Evolutionary conservation across 805 yeast species (phyloP), one percentile per base, ranked within the genome.

Genomic region (Pichia cephalocereana): DNA sequence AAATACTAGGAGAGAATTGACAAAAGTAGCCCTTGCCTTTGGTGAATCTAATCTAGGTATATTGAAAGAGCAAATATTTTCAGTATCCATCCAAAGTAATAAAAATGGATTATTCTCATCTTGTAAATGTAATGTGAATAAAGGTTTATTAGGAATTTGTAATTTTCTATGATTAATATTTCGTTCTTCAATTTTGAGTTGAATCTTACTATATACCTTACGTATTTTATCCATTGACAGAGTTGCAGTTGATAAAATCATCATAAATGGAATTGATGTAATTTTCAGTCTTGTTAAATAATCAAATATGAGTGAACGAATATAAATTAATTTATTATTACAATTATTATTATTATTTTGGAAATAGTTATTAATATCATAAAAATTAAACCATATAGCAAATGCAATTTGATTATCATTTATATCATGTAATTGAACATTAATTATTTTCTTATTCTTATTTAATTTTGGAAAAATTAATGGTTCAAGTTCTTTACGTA

Each of bases 71-170:
- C 56, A 51, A 1, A 57, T 26, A 30, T 52, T 57, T 7, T 46
- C 51, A 11, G 49, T 39, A 23, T 53, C 52, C 40, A 48, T 38
- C 61, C 61, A 57, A 4, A 57, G 45, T 8, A 57, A 28, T 2
- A 57, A 23, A 10, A 43, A 41, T 0, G 55, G 52, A 12, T 48
- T 28, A 1, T 23, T 4, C 1, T n/a, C n/a, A 10, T 55, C 57
- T n/a, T 51, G 42, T 6, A 57, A 17, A 30, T 54, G 54, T 4
- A 57, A 40, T 3, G 48, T 50, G 40, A 47, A 50, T 17, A 38
- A 8, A 3, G 52, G 51, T 18, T 19, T 37, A 11, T 18, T 37
- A 9, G 17, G 8, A 34, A 17, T 19, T 17, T 17, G 23, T 9
- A 14, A 9, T 17, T 17, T 18, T 17, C 8, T 17, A n/a, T 17